Base-by-base conservation (phyloP, 177 flowering plant genomes). In the Tripterygium wilfordii region DNA sequence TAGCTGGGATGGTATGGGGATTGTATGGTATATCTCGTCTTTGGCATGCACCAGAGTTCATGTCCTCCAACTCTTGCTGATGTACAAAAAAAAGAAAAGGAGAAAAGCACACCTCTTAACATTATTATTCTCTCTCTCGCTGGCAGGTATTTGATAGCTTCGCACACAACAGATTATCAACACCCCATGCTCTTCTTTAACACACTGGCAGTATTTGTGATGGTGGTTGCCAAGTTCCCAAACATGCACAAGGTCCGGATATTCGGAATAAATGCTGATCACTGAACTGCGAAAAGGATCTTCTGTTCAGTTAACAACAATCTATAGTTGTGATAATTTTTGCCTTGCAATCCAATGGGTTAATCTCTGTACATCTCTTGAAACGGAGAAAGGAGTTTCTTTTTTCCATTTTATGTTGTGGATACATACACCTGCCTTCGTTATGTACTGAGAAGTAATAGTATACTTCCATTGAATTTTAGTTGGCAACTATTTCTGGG, bases 221-320 rank as follows among this genome's bases (percentile, higher is more conserved):
- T 87, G 49, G 94, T 90, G 17, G 74, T 90, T 42, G 96, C 96
- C 45, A 90, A 90, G 66, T 90, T 88, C 60, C 97, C 96, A 1
- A 62, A 85, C 65, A 83, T 90, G 98, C 96, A 90, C 80, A 85
- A 79, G 74, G 98, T 90, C 48, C 87, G 97, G 0, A 85, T 87
- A 21, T 83, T 90, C 45, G 97, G 97, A 54, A 90, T 90, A 57
- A 88, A 88, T 41, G 86, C 70, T 10, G 97, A 84, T 33, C 74
- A 72, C 4, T 89, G 71, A 82, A 23, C 19, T 36, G 22, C 32
- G 1, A 21, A 15, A 22, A 13, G 31, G 17, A 3, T 4, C 6
- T 8, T 30, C 36, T 22, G 29, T 40, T 13, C 9, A 18, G 37
- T 27, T 36, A 22, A 16, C 16, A 42, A 13, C 21, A 41, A 9